These are phyloP conservation scores for Cyclotella choctawhatcheeana DNA, from an alignment of 108 stramenopile genomes.

Conservation along the genomic window DNA sequence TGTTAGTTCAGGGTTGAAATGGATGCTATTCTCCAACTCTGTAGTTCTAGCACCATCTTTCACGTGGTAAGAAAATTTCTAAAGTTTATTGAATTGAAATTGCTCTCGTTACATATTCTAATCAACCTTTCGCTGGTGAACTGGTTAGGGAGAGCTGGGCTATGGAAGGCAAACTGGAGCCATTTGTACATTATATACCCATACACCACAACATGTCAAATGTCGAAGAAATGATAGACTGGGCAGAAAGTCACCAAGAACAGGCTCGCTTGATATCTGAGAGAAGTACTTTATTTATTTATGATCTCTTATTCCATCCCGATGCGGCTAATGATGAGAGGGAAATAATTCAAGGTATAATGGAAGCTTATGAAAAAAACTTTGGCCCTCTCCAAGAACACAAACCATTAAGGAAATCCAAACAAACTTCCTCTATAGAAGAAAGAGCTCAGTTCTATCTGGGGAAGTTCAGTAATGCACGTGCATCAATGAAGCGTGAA, in stretches of 20 bases:
- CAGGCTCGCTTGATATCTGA: conserved; percentile 46
- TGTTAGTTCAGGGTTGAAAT: conserved; percentile 26
- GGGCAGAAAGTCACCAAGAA: conserved; percentile 48
- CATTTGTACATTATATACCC: conserved; percentile 57
- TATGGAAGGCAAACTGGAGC: conserved; percentile 50
- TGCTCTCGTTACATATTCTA: not conserved
- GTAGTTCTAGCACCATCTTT: conserved; percentile 45
- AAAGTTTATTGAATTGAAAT: not conserved
- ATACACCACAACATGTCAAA: conserved; percentile 49
- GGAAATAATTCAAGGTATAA: conserved; percentile 32
- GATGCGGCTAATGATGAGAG: conserved; percentile 44
- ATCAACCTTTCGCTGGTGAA: not conserved
- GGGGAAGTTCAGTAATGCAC: conserved; percentile 67
- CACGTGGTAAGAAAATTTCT: conserved; percentile 31
- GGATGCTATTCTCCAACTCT: conserved; percentile 59
- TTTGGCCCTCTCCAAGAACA: conserved; percentile 25
- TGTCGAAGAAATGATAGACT: conserved; percentile 59
- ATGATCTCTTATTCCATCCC: conserved; percentile 48
- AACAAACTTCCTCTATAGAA: conserved; percentile 75
- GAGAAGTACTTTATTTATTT: conserved; percentile 54
- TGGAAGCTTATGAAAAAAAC: conserved; percentile 48
- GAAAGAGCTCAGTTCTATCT: conserved; percentile 71
- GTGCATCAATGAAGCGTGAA: conserved; percentile 30
- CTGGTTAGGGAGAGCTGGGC: conserved; percentile 47
- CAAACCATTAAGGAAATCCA: conserved; percentile 15